phyloP scores from a whole-genome alignment of 139 green algal species.

The Coelastrella sp. region DNA sequence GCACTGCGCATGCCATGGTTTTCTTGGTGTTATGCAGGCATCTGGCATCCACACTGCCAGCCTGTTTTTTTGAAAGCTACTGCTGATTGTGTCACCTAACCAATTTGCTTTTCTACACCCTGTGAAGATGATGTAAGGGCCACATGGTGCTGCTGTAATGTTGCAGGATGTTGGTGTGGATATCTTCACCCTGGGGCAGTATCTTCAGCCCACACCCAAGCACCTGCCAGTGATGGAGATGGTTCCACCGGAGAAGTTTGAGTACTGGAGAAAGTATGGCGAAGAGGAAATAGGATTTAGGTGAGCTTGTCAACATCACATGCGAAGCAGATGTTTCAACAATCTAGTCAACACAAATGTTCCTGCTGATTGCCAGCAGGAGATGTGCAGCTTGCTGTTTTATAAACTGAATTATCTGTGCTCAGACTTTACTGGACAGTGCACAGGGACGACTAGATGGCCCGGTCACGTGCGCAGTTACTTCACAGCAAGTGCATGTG shows the following conservation, averaged over 20 bases:
- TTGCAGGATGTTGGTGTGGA: conserved; percentile 80
- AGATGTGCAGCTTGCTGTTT: not conserved
- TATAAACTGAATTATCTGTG: no score
- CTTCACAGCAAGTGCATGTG: no score
- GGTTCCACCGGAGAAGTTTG: conserved; percentile 95
- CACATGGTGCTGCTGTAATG: not conserved
- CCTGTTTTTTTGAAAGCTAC: not conserved
- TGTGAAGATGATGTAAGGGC: no score
- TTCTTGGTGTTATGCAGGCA: no score
- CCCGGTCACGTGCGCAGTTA: no score
- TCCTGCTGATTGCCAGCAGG: not conserved
- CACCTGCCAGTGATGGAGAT: conserved; percentile 93
- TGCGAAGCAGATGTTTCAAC: no score
- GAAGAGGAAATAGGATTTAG: conserved; percentile 91
- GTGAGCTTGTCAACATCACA: conserved; percentile 24
- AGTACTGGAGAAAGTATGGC: conserved; percentile 88
- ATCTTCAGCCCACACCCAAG: conserved; percentile 94
- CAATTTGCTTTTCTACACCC: not conserved
- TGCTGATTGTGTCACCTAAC: not conserved
- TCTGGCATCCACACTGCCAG: not conserved
- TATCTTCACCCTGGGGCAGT: conserved; percentile 97
- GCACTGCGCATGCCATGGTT: no score
- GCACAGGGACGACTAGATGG: no score
- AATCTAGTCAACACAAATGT: not conserved
- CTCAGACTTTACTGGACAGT: no score